Base-by-base conservation (phyloP, 495 filamentous ascomycete genomes). In the Tuber umbilicatum region DNA sequence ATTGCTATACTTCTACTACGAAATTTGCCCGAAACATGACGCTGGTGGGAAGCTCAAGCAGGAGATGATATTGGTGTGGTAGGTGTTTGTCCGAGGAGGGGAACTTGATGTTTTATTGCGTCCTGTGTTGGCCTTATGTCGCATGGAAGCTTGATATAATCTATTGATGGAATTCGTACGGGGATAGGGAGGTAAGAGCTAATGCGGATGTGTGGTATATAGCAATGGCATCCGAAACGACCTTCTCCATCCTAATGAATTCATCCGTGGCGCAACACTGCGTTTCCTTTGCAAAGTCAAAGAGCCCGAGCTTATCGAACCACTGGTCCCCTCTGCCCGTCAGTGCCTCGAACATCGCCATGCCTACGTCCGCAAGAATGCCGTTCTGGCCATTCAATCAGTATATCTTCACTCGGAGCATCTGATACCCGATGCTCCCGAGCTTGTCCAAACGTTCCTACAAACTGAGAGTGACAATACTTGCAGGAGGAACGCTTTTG, bases 31-130 rank as follows among this genome's bases (percentile, higher is more conserved):
- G 39, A 99, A 99, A 84, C 90, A 90, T 64, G 96, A 98, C 84
- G 86, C 90, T 38, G 89, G 85, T 77, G 96, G 96, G 81, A 98
- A 97, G 87, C 85, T 98, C 72, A 97, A 97, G 88, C 95, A 98
- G 85, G 96, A 99, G 87, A 97, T 97, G 92, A 98, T 99, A 84
- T 87, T 99, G 81, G 96, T 99, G 79, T 98, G 96, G 95, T 98
- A 88, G 84, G 90, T 82, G 75, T 68, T 74, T 45, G 31, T 27
- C 39, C 39, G 39, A 21, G 42, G 50, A 55, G 5, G 50, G 50
- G 50, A 55, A 9, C 50, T 55, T 55, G 50, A 55, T 23, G 23
- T 55, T 27, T 55, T 27, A 27, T 27, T 55, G 23, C 50, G n/a
- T 55, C 50, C n/a, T 27, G n/a, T 27, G 40, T 70, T 74, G 70